Percentiles rank a stretch among this genome's conserved stretches.
Conservation (phyloP, 2,329 filamentous ascomycete species). For the Microdochium paspali region DNA sequence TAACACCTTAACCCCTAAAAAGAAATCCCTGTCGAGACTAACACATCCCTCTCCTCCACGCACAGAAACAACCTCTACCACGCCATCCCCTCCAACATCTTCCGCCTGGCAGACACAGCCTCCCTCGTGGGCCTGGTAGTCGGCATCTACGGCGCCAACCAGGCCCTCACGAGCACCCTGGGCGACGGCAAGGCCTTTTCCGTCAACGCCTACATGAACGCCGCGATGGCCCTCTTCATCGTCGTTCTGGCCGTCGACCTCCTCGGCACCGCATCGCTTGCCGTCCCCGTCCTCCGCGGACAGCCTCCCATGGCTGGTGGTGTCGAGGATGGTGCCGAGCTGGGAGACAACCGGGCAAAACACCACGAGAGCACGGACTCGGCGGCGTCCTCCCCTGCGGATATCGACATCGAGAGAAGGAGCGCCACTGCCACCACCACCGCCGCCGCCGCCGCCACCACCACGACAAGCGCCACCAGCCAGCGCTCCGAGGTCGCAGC, state of each 20-base stretch:
- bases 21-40: too few relatives aligned
- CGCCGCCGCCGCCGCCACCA: not conserved
- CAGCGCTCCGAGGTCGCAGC: not conserved
- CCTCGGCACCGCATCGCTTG: not conserved
- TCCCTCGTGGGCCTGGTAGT: not conserved
- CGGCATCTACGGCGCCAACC: not conserved
- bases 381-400: not conserved
- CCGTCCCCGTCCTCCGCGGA: not conserved
- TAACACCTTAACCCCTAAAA: too few relatives aligned
- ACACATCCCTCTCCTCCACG: not conserved
- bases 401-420: not conserved
- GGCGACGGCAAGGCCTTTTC: not conserved
- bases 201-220: not conserved
- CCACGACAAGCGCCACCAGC: not conserved
- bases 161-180: not conserved
- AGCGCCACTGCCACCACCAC: not conserved
- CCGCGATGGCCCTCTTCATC: not conserved
- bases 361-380: not conserved
- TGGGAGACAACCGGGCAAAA: not conserved
- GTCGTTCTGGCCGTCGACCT: not conserved
- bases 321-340: not conserved
- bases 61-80: not conserved
- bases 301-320: not conserved
- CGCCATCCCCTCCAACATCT: not conserved
- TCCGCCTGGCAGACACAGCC: not conserved